Evolutionary conservation across 108 stramenopile genomes (phyloP), one percentile per base, ranked within the genome.

Genomic region (Schizochytrium sp.): DNA sequence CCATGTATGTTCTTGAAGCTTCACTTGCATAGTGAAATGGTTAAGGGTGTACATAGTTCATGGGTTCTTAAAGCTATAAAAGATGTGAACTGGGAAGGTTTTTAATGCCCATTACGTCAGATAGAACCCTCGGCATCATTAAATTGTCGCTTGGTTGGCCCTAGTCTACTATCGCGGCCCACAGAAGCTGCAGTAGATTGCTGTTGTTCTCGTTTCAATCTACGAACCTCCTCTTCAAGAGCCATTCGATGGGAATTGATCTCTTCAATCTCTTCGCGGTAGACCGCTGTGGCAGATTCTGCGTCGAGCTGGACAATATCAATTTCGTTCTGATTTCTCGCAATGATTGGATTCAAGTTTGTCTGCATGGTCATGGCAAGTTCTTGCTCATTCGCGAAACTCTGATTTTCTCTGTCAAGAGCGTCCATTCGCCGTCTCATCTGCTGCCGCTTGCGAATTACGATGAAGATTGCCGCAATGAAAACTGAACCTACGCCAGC

Each of bases 381-480:
- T 5, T 83, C 76, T 42, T 83, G 76, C 12, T 83, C 76, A 53
- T 83, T 83, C n/a, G 47, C 76, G 76, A 38, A 55, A 40, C 76
- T 83, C 76, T 83, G 49, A 53, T 83, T 83, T 40, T 83, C 50
- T 55, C 28, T 12, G 53, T 83, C 76, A 38, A 83, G 53, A 55
- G 10, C 17, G 10, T 83, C 50, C 76, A 83, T 83, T 47, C 76
- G 76, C 10, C 10, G 15, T 40, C 53, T 17, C 76, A 83, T 83
- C 76, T 83, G 45, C 76, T 83, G 19, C 38, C 76, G 76, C 28
- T 83, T 83, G 47, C 76, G 76, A 42, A 83, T 49, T 38, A 83
- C 5, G 0, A 10, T 19, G 76, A 83, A 40, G 5, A 83, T 0
- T 10, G 55, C 53, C n/a, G 53, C 53, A 55, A 83, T 55, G 45